Percentiles rank a stretch among this genome's conserved stretches.
phyloP scores from a whole-genome alignment of 2,329 filamentous ascomycete genomes.

The Clonostachys rhizophaga region DNA sequence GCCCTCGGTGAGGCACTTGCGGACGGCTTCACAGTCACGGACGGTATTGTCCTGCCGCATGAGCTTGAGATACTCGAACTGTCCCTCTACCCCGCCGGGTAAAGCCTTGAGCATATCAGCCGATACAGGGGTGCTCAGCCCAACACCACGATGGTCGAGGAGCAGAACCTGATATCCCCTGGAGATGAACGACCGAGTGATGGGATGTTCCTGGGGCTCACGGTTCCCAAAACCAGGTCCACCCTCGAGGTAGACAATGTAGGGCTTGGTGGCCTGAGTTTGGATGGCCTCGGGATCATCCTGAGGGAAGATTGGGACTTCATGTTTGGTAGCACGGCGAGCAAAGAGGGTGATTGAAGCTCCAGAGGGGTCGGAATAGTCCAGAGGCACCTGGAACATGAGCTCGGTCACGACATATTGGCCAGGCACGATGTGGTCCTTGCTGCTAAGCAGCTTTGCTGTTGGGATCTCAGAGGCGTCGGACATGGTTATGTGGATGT shows the following conservation, averaged over 20 bases:
- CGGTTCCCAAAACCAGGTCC: constrained; percentile 78
- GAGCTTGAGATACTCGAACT: constrained; percentile 75
- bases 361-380: constrained; percentile 60
- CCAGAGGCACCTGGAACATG: constrained; percentile 81
- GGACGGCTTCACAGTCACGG: constrained; percentile 80
- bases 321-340: constrained; percentile 64
- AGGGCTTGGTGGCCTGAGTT: constrained; percentile 40
- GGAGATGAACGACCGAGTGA: constrained; percentile 67
- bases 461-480: constrained; percentile 14
- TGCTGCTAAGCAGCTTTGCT: constrained; percentile 33
- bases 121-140: constrained; percentile 76
- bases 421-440: constrained; percentile 45
- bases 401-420: constrained; percentile 74
- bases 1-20: constrained; percentile 66
- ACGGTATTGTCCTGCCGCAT: constrained; percentile 92
- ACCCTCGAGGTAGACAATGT: constrained; percentile 74
- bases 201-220: constrained; percentile 67
- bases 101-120: constrained; percentile 58
- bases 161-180: constrained; percentile 82
- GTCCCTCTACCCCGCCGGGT: constrained; percentile 56
- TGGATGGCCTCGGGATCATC: constrained; percentile 4
- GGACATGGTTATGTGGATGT: background rate
- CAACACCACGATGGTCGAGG: constrained; percentile 89
- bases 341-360: constrained; percentile 72
- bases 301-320: constrained; percentile 51